Evolutionary conservation across 1,139 yeast species (phyloP).

Genomic region (Debaryomyces singareniensis): DNA sequence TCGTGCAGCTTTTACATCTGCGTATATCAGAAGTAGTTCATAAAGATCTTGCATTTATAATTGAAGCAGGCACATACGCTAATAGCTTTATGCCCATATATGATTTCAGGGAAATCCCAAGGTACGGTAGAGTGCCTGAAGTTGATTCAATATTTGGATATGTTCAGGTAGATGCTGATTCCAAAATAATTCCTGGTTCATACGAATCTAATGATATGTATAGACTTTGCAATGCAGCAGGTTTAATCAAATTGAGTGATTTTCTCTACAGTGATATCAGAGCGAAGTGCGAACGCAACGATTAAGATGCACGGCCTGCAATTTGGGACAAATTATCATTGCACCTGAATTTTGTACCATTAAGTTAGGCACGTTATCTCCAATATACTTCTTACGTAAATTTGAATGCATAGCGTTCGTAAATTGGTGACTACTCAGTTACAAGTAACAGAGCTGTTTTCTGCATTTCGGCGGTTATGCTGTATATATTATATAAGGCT

Average conservation of each 20-base stretch:
- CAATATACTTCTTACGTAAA: too few relatives aligned
- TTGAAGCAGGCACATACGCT: constrained; percentile 58
- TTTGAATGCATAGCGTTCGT: too few relatives aligned
- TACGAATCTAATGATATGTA: constrained; percentile 60
- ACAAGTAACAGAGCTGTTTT: too few relatives aligned
- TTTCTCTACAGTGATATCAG: constrained; percentile 39
- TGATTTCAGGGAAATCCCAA: constrained; percentile 63
- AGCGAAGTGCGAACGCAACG: constrained; percentile 7
- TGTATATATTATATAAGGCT: too few relatives aligned
- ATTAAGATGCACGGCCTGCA: too few relatives aligned
- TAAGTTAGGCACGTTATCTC: too few relatives aligned
- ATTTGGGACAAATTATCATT: too few relatives aligned
- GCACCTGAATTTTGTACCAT: too few relatives aligned
- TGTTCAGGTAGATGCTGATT: constrained; percentile 51
- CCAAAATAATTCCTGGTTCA: constrained; percentile 47
- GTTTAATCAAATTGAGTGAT: constrained; percentile 55
- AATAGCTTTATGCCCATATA: constrained; percentile 65
- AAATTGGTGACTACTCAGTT: too few relatives aligned
- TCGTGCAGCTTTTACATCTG: constrained; percentile 22
- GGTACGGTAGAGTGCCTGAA: constrained; percentile 65
- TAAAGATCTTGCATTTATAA: constrained; percentile 51
- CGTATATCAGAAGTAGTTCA: constrained; percentile 20
- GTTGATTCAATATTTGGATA: constrained; percentile 71
- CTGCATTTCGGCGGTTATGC: too few relatives aligned
- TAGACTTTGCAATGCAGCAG: constrained; percentile 48